These are phyloP conservation scores for Aquilaria sinensis DNA, from an alignment of 345 rosid species.

Conservation along the genomic window DNA sequence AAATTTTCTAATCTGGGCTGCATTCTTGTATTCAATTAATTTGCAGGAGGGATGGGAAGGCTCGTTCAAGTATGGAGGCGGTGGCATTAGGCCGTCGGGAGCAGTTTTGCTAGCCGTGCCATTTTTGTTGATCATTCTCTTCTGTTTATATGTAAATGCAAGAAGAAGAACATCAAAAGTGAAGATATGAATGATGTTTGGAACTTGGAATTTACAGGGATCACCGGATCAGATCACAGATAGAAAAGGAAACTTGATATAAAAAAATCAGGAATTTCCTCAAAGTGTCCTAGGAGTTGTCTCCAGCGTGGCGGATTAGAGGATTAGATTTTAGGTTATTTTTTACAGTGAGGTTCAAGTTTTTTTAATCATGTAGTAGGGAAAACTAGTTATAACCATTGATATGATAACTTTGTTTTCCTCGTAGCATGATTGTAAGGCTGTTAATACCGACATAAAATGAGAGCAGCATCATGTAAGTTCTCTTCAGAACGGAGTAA, in stretches of 20 bases:
- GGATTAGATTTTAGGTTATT: no score
- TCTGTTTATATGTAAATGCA: conserved; percentile 50
- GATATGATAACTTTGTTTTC: no score
- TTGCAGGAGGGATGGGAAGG: conserved; percentile 41
- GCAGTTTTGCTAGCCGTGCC: conserved; percentile 27
- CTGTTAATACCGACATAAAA: no score
- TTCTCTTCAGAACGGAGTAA: no score
- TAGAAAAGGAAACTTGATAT: background rate
- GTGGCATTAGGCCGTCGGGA: conserved; percentile 33
- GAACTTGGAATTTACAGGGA: conserved; percentile 18
- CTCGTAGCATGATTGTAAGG: no score
- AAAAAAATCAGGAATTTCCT: no score
- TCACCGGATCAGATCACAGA: conserved; percentile 7
- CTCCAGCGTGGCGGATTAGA: no score
- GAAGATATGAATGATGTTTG: conserved; percentile 39
- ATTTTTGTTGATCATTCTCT: conserved; percentile 30
- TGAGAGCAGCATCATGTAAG: no score
- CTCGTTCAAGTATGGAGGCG: conserved; percentile 26
- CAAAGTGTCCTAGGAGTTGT: no score
- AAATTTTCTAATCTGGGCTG: background rate
- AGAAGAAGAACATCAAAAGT: conserved; percentile 66
- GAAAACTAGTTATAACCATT: no score
- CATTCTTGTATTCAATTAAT: conserved; percentile 1
- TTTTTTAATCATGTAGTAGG: no score
- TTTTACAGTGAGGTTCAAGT: no score